Base-by-base conservation (phyloP, 2,329 filamentous ascomycete genomes). In the Anthostomella pinea region DNA sequence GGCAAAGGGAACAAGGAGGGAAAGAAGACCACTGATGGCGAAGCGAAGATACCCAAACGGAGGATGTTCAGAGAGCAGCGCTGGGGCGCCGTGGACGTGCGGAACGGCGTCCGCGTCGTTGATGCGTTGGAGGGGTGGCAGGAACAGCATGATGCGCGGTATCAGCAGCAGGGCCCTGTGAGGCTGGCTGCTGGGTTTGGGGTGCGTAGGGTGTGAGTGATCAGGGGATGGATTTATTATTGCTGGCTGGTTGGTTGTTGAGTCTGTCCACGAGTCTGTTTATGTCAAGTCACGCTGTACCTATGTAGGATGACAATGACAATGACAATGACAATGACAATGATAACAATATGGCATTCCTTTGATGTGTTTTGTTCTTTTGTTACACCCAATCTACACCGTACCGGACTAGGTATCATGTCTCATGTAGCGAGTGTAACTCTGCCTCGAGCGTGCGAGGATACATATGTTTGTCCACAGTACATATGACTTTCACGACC, bases 41-140 rank as follows among this genome's bases (percentile, higher is more conserved):
- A 43, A 13, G 15, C 59, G 39, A 21, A 6, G 52, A 30, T 10
- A 41, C n/a, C 26, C 30, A 35, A 40, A 38, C 22, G 35, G 38
- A 29, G 42, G 2, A 49, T 27, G 14, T 63, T 42, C 17, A 62
- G 76, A 33, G 77, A 80, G 57, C 70, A 75, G 63, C 63, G 69
- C 26, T 81, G 76, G 76, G 66, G 61, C 0, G 65, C 66, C 3
- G 65, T 80, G 6, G 66, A 69, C 18, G 53, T 75, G 8, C 48
- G 52, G 3, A 54, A 52, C 8, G 55, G 55, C 3, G 61, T 62
- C 6, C 59, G 57, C 37, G 39, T 77, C 20, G 58, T 65, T 13
- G 56, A 67, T 46, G 65, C 62, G 3, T 65, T 73, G 43, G 9
- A 38, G 47, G 23, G 20, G 19, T 13, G 15, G 20, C 28, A 16